Evolutionary conservation across 139 green algal species (phyloP), one percentile per base, ranked within the genome.

Genomic region (Deuterostichococcus epilithicus): DNA sequence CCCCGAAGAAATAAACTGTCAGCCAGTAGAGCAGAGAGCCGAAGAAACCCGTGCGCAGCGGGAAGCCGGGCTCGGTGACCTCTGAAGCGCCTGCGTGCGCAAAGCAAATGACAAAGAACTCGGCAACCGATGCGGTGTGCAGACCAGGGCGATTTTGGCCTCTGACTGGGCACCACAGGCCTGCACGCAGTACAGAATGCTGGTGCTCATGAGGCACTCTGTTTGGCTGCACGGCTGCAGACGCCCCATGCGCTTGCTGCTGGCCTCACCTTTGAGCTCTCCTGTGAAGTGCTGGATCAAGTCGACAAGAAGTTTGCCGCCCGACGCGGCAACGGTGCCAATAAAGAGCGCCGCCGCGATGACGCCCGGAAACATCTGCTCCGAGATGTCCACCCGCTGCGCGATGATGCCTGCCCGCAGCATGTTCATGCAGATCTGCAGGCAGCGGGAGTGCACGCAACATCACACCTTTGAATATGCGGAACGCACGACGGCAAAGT

Each of bases 391-490:
- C 0, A 89, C 78, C 1, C 84, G 74, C 20, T 79, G 65, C 1
- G 84, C 80, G 30, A 91, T 82, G 2, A 85, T 70, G 65, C 70
- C 74, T 22, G 85, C 83, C n/a, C 85, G 73, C 69, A 91, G 60
- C n/a, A 88, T 78, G 30, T 77, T 77, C 3, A 84, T 25, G 75
- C 81, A 85, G 0, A 58, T 65, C 79, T 86, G 71, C 80, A 78
- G 1, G n/a, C n/a, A n/a, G n/a, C n/a, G n/a, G n/a, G n/a, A n/a
- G n/a, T n/a, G n/a, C n/a, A n/a, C n/a, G n/a, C n/a, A 1, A 26
- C 4, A 44, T 35, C 34, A 44, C 0, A 38, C 23, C 15, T 33
- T 77, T 52, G n/a, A n/a, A n/a, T n/a, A n/a, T n/a, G n/a, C n/a
- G n/a, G n/a, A n/a, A n/a, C n/a, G n/a, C n/a, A n/a, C n/a, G n/a